These are phyloP conservation scores for Panellus pusillus DNA, from an alignment of 768 basidiomycete genomes.

Conservation along the genomic window DNA sequence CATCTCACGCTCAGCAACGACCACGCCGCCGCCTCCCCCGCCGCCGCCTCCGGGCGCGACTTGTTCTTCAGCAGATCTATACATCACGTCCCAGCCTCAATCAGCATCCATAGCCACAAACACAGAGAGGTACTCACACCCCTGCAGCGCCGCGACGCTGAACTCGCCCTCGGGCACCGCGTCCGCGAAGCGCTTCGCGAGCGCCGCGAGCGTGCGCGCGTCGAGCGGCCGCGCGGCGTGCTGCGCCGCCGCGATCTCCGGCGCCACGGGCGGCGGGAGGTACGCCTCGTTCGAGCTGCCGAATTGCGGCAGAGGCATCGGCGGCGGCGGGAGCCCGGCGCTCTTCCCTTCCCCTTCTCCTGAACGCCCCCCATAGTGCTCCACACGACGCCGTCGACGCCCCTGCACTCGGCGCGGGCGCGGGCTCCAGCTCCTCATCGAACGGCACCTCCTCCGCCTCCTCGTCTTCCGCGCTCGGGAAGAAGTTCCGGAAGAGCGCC, in stretches of 20 bases:
- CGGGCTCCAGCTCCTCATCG: conserved; percentile 30
- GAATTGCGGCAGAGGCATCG: conserved; percentile 35
- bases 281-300: conserved; percentile 61
- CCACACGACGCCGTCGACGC: conserved; percentile 26
- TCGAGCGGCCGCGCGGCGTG: conserved; percentile 69
- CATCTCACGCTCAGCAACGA: conserved; percentile 72
- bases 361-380: conserved; percentile 41
- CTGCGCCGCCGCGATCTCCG: conserved; percentile 55
- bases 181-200: conserved; percentile 80
- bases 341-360: conserved; percentile 28
- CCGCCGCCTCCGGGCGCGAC: conserved; percentile 75
- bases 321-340: conserved; percentile 50
- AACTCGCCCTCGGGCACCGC: conserved; percentile 84
- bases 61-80: conserved; percentile 83
- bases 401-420: conserved; percentile 20
- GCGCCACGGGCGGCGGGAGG: conserved; percentile 63
- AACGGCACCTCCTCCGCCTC: conserved; percentile 34
- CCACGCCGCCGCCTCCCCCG: conserved; percentile 67
- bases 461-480: conserved; percentile 71
- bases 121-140: conserved; percentile 57
- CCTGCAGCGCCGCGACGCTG: conserved; percentile 87
- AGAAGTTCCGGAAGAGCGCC: conserved; percentile 86
- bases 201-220: conserved; percentile 56
- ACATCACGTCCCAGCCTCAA: conserved; percentile 17
- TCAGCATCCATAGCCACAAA: conserved; percentile 11